These are phyloP conservation scores for Saussurea involucrata DNA, from an alignment of 129 eudicot species.

Conservation along the genomic window DNA sequence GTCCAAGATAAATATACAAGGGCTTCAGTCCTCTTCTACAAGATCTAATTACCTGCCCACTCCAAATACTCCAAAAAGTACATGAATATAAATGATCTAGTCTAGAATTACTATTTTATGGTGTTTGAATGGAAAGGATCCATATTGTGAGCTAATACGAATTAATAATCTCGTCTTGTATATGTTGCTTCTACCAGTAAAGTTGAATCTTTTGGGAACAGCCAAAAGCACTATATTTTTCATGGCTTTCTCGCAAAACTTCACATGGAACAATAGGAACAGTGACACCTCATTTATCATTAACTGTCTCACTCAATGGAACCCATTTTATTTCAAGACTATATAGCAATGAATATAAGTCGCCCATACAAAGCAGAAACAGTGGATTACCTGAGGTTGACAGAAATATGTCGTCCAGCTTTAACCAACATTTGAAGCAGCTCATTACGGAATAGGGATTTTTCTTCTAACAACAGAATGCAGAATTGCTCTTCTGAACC, in stretches of 20 bases:
- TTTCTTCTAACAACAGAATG: conserved; percentile 41
- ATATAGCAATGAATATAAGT: not conserved
- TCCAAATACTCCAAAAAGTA: not conserved
- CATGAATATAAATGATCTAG: not conserved
- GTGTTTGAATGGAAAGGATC: not conserved
- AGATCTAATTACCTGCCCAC: not conserved
- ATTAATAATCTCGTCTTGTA: not conserved
- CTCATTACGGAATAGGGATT: conserved; percentile 45
- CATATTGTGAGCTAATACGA: not conserved
- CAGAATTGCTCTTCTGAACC: conserved; percentile 70
- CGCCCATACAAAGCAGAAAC: not conserved
- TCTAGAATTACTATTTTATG: not conserved
- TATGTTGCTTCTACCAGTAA: not conserved
- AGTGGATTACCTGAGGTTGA: conserved; percentile 55
- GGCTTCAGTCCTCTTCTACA: too few species aligned
- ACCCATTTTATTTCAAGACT: not conserved
- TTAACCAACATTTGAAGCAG: conserved; percentile 64
- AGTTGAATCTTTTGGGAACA: not conserved
- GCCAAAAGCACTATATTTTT: not conserved
- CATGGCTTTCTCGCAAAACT: not conserved
- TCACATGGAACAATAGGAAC: not conserved
- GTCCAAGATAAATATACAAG: too few species aligned
- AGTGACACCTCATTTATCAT: not conserved
- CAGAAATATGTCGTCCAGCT: conserved; percentile 48
- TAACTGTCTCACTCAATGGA: not conserved